Evolutionary conservation across 306 rosid genomes (phyloP).

Genomic region (Casuarina equisetifolia): DNA sequence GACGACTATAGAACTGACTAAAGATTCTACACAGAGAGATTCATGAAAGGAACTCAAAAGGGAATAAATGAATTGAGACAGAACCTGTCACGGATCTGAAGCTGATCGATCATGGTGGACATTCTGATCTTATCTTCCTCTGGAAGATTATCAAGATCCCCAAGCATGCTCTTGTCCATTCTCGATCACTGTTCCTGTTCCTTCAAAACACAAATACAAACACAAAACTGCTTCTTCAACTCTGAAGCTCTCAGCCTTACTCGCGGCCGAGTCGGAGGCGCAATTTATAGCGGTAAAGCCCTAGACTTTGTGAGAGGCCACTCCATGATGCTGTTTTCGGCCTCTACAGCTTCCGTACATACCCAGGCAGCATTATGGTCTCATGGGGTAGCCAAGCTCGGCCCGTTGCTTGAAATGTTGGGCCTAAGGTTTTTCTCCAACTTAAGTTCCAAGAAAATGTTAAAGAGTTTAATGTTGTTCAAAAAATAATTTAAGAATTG

Average conservation of each 20-base stretch:
- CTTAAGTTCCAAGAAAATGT: too few relatives aligned
- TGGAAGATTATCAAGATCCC: constrained; percentile 62
- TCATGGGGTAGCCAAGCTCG: background rate
- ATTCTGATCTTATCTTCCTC: constrained; percentile 66
- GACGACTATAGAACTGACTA: background rate
- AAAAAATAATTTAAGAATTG: too few relatives aligned
- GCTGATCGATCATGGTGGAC: constrained; percentile 76
- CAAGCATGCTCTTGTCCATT: constrained; percentile 75
- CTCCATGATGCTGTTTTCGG: background rate
- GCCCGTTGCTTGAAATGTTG: background rate
- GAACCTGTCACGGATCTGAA: constrained; percentile 78
- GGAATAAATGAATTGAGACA: background rate
- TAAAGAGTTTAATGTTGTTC: too few relatives aligned
- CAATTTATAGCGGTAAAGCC: constrained; percentile 6
- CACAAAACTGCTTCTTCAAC: too few relatives aligned
- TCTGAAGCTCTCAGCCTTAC: background rate
- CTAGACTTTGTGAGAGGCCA: background rate
- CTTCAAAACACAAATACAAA: background rate
- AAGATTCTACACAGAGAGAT: background rate
- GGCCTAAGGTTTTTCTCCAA: too few relatives aligned
- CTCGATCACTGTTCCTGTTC: background rate
- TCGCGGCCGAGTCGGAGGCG: background rate
- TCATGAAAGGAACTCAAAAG: background rate
- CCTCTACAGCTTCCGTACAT: too few relatives aligned
- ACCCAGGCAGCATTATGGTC: background rate